Base-by-base conservation (phyloP, 768 basidiomycete genomes). In the Candolleomyces eurysporus region DNA sequence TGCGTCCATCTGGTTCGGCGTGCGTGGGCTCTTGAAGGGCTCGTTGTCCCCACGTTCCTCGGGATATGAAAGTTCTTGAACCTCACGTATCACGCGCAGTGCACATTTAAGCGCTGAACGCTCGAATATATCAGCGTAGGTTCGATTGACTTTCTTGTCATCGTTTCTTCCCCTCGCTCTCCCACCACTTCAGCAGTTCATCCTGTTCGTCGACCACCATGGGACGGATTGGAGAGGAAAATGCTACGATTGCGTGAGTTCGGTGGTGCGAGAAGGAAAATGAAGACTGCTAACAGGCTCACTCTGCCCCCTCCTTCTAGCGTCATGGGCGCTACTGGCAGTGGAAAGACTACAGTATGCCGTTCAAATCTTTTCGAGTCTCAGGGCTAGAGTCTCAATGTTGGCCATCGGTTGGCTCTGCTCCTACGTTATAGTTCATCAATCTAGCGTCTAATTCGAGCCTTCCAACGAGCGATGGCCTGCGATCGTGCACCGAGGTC, bases 401-500 rank as follows among this genome's bases (percentile, higher is more conserved):
- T 22, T 16, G 48, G 7, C 6, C 16, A 2, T n/a, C 43, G 43
- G 43, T n/a, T 13, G n/a, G 13, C n/a, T 26, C 26, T 26, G n/a
- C 21, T 53, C 8, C 8, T 16, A 7, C 4, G 14, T 31, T 13
- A 11, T 61, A 84, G 85, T 84, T 86, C 58, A 81, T 85, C 67
- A 85, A 85, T 62, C 65, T 78, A 5, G 72, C 78, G 48, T 85
- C 83, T 64, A 81, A 80, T 13, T 82, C 82, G 14, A 66, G 72
- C 48, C 66, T 86, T n/a, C 70, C 71, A 13, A 77, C 85, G 10
- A 82, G 84, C 22, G 68, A 67, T 5, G 75, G 77, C 7, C 72
- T 84, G 22, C 71, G 79, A 59, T 86, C 85, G n/a, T 85, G 82
- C 62, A 86, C 85, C 0, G 73, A 67, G 48, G 71, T 72, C 13